Evolutionary conservation across 169 alveolate genomes (phyloP).

Genomic region (Plasmodium billcollinsi): DNA sequence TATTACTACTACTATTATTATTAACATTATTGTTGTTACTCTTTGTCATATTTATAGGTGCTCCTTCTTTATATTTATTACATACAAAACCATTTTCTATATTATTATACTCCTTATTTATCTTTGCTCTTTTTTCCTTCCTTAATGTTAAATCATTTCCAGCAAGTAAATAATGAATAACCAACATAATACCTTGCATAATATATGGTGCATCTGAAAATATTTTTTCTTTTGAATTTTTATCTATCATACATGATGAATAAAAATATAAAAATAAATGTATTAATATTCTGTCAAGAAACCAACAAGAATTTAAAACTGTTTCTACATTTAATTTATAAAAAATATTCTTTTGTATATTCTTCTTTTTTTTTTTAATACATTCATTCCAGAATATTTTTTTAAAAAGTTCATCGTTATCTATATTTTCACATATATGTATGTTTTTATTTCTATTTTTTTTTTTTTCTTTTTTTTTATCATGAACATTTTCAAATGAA

Average conservation of each 20-base stretch:
- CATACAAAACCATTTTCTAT: too few relatives aligned
- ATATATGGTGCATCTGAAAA: slow-evolving; percentile 62
- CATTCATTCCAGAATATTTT: neutral
- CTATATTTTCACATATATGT: neutral
- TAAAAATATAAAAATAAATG: slow-evolving; percentile 71
- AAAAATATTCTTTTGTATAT: slow-evolving; percentile 18
- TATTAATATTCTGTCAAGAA: slow-evolving; percentile 43
- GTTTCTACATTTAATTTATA: slow-evolving; percentile 75
- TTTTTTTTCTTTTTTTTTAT: neutral
- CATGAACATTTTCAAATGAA: neutral
- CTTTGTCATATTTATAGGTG: too few relatives aligned
- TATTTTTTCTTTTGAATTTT: slow-evolving; percentile 19
- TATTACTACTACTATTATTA: too few relatives aligned
- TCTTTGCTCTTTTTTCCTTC: neutral
- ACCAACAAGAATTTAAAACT: slow-evolving; percentile 67
- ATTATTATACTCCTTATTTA: too few relatives aligned
- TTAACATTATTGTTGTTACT: too few relatives aligned
- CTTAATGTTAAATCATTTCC: slow-evolving; percentile 73
- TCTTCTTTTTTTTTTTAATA: slow-evolving; percentile 19
- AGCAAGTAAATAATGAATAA: slow-evolving; percentile 43
- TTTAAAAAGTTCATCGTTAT: neutral
- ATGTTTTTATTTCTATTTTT: neutral
- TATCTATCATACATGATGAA: slow-evolving; percentile 52
- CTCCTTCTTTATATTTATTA: neutral
- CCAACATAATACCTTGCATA: slow-evolving; percentile 58